A percentile compares a stretch with the other conserved stretches of the same genome.
Evolutionary conservation across 139 green algal species (phyloP).

Genomic region (Coccomyxa sp.): DNA sequence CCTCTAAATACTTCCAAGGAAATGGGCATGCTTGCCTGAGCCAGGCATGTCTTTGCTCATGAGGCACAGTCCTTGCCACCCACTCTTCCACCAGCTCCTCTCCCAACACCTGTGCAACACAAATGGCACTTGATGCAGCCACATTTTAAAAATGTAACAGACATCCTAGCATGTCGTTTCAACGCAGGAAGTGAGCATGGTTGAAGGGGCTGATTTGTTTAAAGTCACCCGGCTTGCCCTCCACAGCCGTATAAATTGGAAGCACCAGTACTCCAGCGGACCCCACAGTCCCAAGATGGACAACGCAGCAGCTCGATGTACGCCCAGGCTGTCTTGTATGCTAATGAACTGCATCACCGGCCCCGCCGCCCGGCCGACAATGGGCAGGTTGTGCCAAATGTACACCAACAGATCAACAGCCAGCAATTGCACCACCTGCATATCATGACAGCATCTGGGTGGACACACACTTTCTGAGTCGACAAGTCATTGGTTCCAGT

Average conservation of each 20-base stretch:
- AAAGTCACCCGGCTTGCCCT: not conserved
- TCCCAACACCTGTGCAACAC: not conserved
- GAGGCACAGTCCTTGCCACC: conserved; percentile 1
- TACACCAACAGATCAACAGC: not conserved
- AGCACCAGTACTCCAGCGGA: conserved; percentile 1
- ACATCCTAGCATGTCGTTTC: not conserved
- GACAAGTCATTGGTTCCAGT: not conserved
- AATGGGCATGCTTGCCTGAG: not conserved
- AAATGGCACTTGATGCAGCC: not conserved
- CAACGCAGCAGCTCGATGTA: not conserved
- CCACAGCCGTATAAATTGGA: not conserved
- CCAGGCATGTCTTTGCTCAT: not conserved
- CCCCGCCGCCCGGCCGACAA: not conserved
- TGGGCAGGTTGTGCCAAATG: not conserved
- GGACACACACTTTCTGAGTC: not conserved
- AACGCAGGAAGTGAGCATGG: no score
- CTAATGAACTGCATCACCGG: not conserved
- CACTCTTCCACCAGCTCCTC: conserved; percentile 13
- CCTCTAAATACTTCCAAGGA: not conserved
- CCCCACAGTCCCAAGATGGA: not conserved
- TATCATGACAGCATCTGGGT: not conserved
- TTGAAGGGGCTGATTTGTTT: no score
- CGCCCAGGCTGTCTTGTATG: not conserved
- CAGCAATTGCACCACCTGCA: not conserved
- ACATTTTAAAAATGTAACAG: not conserved